These are phyloP conservation scores for Mrakia frigida DNA, from an alignment of 768 basidiomycete genomes.

Conservation along the genomic window DNA sequence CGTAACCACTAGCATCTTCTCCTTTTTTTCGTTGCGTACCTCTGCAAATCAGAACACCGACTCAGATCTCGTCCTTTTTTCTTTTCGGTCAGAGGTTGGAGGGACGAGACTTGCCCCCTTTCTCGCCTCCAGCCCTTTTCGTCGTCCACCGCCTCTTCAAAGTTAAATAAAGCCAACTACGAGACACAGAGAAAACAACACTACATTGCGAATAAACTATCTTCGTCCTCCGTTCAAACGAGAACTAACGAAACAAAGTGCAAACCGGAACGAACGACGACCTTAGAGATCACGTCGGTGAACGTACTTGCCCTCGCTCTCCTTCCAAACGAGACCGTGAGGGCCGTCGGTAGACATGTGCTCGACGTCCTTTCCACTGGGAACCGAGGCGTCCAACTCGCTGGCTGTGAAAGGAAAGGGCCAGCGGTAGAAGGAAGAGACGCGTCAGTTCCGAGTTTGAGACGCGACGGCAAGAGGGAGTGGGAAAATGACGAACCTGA, in stretches of 20 bases:
- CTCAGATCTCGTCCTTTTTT: too few relatives aligned
- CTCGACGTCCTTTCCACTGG: slow-evolving; percentile 37
- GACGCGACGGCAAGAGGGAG: neutral
- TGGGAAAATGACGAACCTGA: slow-evolving; percentile 29
- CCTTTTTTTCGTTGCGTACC: too few relatives aligned
- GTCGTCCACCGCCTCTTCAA: too few relatives aligned
- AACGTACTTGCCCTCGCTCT: slow-evolving; percentile 39
- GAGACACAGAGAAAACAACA: too few relatives aligned
- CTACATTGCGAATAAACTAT: too few relatives aligned
- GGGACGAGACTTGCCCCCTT: too few relatives aligned
- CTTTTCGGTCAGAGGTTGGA: too few relatives aligned
- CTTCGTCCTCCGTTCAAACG: neutral
- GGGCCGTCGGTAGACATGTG: slow-evolving; percentile 41
- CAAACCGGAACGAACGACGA: neutral
- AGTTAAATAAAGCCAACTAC: too few relatives aligned
- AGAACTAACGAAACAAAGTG: neutral
- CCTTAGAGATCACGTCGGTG: slow-evolving; percentile 41
- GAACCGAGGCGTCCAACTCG: slow-evolving; percentile 4
- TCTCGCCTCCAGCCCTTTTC: too few relatives aligned
- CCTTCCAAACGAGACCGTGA: slow-evolving; percentile 40
- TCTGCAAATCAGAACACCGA: too few relatives aligned
- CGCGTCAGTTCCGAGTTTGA: neutral
- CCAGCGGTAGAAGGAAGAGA: neutral
- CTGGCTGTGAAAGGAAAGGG: neutral
- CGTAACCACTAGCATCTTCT: too few relatives aligned